Conservation (phyloP, 371 early-diverging fungal genomes). For the Syncephalastrum monosporum region DNA sequence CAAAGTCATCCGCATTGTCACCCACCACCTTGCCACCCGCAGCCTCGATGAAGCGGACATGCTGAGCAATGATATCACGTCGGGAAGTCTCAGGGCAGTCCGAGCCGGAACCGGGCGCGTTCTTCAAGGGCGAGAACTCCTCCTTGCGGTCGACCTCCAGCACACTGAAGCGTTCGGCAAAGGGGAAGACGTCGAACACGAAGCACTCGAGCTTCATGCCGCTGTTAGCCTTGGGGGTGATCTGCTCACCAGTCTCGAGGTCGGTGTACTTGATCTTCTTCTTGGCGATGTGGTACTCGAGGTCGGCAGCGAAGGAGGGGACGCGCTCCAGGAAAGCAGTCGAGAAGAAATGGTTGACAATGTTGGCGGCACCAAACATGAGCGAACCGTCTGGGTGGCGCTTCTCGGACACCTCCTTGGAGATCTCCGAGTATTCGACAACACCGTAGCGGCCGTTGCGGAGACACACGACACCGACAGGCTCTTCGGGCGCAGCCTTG, state of each 20-base stretch:
- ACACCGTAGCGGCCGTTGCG: constrained; percentile 83
- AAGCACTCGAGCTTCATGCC: constrained; percentile 98
- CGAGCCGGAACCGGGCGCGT: constrained; percentile 84
- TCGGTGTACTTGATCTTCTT: constrained; percentile 96
- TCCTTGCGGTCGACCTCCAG: constrained; percentile 89
- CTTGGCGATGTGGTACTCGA: constrained; percentile 94
- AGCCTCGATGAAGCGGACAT: constrained; percentile 77
- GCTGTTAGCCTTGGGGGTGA: constrained; percentile 78
- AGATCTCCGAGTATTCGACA: constrained; percentile 96
- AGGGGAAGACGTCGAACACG: constrained; percentile 96
- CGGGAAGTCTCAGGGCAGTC: constrained; percentile 95
- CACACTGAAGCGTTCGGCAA: constrained; percentile 82
- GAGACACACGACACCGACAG: constrained; percentile 93
- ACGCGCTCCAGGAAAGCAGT: constrained; percentile 85
- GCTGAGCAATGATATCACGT: constrained; percentile 84
- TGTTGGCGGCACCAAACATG: constrained; percentile 91
- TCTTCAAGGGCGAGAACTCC: constrained; percentile 98
- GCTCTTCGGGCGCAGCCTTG: constrained; percentile 82
- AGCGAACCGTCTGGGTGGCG: constrained; percentile 70
- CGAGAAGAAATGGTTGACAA: constrained; percentile 98
- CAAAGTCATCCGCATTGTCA: constrained; percentile 49
- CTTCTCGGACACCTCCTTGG: constrained; percentile 65
- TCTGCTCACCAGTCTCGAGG: constrained; percentile 69
- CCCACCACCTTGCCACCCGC: constrained; percentile 81
- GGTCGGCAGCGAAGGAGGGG: constrained; percentile 73